Base-by-base conservation (phyloP, 805 yeast genomes). In the Isabelozyma heimii region DNA sequence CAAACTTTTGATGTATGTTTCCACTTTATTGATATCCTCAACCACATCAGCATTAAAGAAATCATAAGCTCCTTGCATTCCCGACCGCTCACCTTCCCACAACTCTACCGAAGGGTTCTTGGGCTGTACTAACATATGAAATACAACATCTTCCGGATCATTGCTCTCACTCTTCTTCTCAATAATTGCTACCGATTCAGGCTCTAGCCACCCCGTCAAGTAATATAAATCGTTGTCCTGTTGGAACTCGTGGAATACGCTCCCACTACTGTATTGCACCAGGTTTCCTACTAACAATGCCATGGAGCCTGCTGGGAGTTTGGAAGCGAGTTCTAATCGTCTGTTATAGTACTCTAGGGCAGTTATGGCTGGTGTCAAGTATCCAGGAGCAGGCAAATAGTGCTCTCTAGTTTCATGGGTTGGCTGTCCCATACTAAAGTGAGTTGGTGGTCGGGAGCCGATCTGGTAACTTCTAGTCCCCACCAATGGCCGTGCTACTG, bases 31-130 rank as follows among this genome's bases (percentile, higher is more conserved):
- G 38, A 80, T 76, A 41, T 81, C 80, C 38, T 77, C 78, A 6
- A 88, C 83, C 45, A 76, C 77, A 66, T 91, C 97, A 3, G 97
- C 96, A 63, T 92, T 94, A 71, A 94, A 94, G 42, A 84, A 82
- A 44, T 90, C 92, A 39, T 68, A 70, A 0, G 86, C 97, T 13
- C 95, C 97, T 43, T 84, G 81, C 3, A 84, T 77, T 1, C 99
- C 99, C 14, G 95, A 86, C 57, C 96, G 80, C 41, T 81, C 85
- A 10, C 99, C 99, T 58, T 92, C 97, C 99, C 99, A 94, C 53
- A 86, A 82, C 67, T 94, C 99, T 17, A 80, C 81, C 44, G 75
- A 76, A 5, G 82, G 79, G 61, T 91, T 87, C 62, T 87, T 86
- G 13, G 90, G 91, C 2, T 91, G 97, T 2, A 92, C 96, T 44